Conservation (phyloP, 164 flowering plant species). For the Aristolochia fimbriata region DNA sequence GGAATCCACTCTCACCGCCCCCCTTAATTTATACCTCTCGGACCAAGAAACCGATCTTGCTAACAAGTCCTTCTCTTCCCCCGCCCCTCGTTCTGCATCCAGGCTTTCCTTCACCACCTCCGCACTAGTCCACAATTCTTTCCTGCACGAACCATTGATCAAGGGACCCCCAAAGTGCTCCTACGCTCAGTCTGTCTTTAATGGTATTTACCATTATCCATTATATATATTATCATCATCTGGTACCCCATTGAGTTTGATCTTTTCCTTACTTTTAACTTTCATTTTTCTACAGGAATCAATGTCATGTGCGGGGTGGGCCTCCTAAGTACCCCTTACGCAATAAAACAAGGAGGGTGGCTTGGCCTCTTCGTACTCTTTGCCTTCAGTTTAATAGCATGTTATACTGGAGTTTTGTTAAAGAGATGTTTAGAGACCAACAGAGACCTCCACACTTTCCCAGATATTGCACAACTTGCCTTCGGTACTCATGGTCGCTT, state of each 20-base stretch:
- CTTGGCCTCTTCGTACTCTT: slow-evolving; percentile 33
- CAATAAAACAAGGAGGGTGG: slow-evolving; percentile 78
- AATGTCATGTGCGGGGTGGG: slow-evolving; percentile 71
- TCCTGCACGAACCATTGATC: no score
- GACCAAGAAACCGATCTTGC: no score
- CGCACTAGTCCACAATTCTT: no score
- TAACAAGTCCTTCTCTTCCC: no score
- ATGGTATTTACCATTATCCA: slow-evolving; percentile 24
- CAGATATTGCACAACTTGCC: slow-evolving; percentile 81
- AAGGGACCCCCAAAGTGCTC: slow-evolving; percentile 12
- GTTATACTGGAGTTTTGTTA: slow-evolving; percentile 59
- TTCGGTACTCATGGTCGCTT: slow-evolving; percentile 57
- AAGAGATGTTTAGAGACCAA: slow-evolving; percentile 50
- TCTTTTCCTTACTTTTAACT: background rate
- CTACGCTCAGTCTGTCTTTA: slow-evolving; percentile 34
- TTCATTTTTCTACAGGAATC: slow-evolving; percentile 28
- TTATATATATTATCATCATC: background rate
- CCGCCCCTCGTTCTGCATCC: no score
- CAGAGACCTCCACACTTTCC: slow-evolving; percentile 51
- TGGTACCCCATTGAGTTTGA: no score
- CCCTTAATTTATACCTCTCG: no score
- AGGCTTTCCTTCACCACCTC: no score
- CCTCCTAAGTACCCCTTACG: slow-evolving; percentile 58
- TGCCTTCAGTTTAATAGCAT: slow-evolving; percentile 31
- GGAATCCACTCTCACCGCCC: no score